These are phyloP conservation scores for Aphanomyces stellatus DNA, from an alignment of 352 stramenopile genomes.

Conservation along the genomic window DNA sequence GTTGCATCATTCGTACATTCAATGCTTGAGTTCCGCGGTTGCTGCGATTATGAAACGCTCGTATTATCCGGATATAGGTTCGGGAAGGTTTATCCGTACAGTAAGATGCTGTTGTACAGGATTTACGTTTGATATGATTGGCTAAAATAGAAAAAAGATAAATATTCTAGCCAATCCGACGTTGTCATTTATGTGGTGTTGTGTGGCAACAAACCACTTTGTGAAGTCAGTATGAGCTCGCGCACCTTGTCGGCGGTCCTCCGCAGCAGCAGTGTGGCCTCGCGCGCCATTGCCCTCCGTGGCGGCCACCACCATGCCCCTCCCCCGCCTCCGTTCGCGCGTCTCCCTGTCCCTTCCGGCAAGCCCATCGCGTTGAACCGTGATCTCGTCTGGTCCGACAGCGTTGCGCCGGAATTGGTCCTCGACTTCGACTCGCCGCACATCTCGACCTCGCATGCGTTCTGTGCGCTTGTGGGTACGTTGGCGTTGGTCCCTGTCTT, in stretches of 20 bases:
- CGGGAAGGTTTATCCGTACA: too few relatives aligned
- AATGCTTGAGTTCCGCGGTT: too few relatives aligned
- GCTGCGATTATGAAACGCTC: too few relatives aligned
- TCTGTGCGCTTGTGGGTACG: conserved; percentile 52
- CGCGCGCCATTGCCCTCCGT: conserved; percentile 21
- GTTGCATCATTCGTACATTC: too few relatives aligned
- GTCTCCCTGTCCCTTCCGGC: conserved; percentile 49
- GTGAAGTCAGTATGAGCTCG: conserved; percentile 13
- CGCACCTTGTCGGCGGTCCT: conserved; percentile 1
- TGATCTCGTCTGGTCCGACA: conserved; percentile 84
- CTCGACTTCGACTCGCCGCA: conserved; percentile 85
- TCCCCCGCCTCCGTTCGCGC: conserved; percentile 69
- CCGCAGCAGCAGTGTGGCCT: conserved; percentile 10
- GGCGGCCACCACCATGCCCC: conserved; percentile 36
- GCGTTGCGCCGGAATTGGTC: conserved; percentile 75
- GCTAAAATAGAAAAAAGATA: too few relatives aligned
- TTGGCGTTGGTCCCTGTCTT: conserved; percentile 53
- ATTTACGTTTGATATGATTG: too few relatives aligned
- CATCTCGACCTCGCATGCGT: conserved; percentile 64
- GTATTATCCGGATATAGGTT: too few relatives aligned
- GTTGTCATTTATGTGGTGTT: conserved; percentile 1
- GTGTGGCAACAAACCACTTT: conserved; percentile 7
- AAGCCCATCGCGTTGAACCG: conserved; percentile 48
- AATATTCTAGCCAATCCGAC: background rate
- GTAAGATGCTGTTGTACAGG: too few relatives aligned